Conservation (phyloP, 306 rosid genomes). For the Rubus idaeus region DNA sequence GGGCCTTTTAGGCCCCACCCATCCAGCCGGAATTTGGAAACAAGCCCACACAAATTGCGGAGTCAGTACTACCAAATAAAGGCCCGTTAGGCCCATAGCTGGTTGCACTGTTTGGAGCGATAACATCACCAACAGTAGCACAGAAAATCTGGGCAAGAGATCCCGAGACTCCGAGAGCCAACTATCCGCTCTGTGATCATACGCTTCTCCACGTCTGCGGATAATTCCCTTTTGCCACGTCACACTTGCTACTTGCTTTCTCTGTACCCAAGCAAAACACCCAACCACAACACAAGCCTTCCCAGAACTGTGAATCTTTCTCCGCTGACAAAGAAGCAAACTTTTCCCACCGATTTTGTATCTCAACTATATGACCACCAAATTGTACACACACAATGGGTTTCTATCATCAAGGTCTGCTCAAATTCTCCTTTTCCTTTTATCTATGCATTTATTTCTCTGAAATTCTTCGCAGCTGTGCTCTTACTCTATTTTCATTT, state of each 20-base stretch:
- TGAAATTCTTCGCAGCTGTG: not conserved
- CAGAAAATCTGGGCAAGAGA: not conserved
- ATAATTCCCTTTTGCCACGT: conserved; percentile 42
- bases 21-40: no score
- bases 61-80: no score
- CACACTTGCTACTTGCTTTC: conserved; percentile 7
- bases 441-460: not conserved
- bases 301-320: conserved; percentile 9
- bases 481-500: conserved; percentile 7
- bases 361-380: conserved; percentile 54
- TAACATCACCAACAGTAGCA: not conserved
- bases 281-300: not conserved
- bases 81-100: no score
- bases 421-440: conserved; percentile 7
- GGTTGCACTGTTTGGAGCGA: not conserved
- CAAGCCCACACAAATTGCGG: not conserved
- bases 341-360: conserved; percentile 19
- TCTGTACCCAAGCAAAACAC: not conserved
- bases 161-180: conserved; percentile 12
- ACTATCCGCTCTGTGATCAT: conserved; percentile 25
- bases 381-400: conserved; percentile 39
- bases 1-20: no score
- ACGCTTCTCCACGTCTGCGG: conserved; percentile 50
- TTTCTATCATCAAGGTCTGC: conserved; percentile 62
- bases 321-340: not conserved